Percentiles rank a stretch among this genome's conserved stretches.
These are phyloP conservation scores for Ustilago lituana DNA, from an alignment of 1,284 basidiomycete genomes.

Conservation along the genomic window DNA sequence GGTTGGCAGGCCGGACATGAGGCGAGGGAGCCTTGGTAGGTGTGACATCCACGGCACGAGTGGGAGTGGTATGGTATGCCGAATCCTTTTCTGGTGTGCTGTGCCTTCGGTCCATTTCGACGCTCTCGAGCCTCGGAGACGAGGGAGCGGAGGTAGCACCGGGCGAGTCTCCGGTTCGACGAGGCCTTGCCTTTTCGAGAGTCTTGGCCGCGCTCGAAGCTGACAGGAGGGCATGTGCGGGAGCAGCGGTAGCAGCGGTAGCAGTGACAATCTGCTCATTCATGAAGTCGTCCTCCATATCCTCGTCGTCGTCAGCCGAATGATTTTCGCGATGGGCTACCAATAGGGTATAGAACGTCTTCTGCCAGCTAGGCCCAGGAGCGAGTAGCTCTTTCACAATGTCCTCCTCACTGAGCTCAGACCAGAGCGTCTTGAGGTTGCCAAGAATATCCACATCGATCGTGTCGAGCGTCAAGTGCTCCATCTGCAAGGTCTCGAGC, in stretches of 20 bases:
- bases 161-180: conserved; percentile 23
- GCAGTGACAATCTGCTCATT: conserved; percentile 38
- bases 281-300: conserved; percentile 49
- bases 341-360: conserved; percentile 66
- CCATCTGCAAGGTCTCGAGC: conserved; percentile 67
- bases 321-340: conserved; percentile 64
- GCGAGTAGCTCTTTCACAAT: conserved; percentile 54
- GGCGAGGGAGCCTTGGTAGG: conserved; percentile 28
- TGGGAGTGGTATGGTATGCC: conserved; percentile 27
- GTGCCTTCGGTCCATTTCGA: conserved; percentile 44
- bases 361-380: conserved; percentile 63
- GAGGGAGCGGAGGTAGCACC: conserved; percentile 28
- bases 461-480: conserved; percentile 54
- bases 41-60: conserved; percentile 16
- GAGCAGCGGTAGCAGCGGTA: conserved; percentile 29
- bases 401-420: conserved; percentile 53
- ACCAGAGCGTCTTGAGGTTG: conserved; percentile 91
- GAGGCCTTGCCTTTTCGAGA: conserved; percentile 44
- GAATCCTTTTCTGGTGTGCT: conserved; percentile 46
- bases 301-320: conserved; percentile 62
- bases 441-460: conserved; percentile 90
- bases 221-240: conserved; percentile 28
- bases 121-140: conserved; percentile 34
- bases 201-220: conserved; percentile 23
- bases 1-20: conserved; percentile 37